Base-by-base conservation (phyloP, 768 basidiomycete genomes). In the Cystobasidiopsis lactophilus region DNA sequence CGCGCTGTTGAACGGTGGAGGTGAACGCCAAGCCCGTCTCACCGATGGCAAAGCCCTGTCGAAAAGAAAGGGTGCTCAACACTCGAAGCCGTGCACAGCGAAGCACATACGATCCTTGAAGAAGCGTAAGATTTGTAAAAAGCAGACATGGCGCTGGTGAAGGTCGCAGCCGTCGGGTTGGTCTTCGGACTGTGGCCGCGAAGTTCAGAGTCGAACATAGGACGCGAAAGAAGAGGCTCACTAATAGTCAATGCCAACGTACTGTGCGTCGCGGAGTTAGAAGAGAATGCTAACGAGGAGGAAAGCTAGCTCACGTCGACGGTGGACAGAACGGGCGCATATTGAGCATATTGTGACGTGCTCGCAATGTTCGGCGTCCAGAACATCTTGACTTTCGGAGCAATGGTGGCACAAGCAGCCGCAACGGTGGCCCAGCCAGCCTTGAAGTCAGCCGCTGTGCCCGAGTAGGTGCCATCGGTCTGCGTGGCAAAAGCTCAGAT, bases 1-100 rank as follows among this genome's bases (percentile, higher is more conserved):
- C 49, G 16, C 39, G 27, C 23, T 55, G 49, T 9, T 51, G 13
- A 40, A 41, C 26, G 26, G 39, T 40, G n/a, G 49, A 49, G 9
- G 49, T 35, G 37, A 40, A 33, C 1, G 54, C 55, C 47, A 59
- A 54, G 11, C 62, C 62, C 16, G 58, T 63, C 57, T 63, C 62
- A 26, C 62, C 62, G 33, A 61, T 61, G 23, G 62, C 62, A 21
- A 63, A 63, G n/a, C n/a, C n/a, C n/a, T n/a, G n/a, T n/a, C n/a
- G 40, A 57, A 55, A 53, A 58, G 45, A 11, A 37, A 45, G 48
- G 44, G 48, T 2, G 35, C 35, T 4, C 49, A 51, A 54, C 59
- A 61, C 24, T 51, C 56, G 56, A 57, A 43, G 13, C 40, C 49
- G 46, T n/a, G n/a, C n/a, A n/a, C n/a, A n/a, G n/a, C n/a, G n/a